Evolutionary conservation across 2,329 filamentous ascomycete genomes (phyloP), one percentile per base, ranked within the genome.

Genomic region (Fusarium brevicatenulatum): DNA sequence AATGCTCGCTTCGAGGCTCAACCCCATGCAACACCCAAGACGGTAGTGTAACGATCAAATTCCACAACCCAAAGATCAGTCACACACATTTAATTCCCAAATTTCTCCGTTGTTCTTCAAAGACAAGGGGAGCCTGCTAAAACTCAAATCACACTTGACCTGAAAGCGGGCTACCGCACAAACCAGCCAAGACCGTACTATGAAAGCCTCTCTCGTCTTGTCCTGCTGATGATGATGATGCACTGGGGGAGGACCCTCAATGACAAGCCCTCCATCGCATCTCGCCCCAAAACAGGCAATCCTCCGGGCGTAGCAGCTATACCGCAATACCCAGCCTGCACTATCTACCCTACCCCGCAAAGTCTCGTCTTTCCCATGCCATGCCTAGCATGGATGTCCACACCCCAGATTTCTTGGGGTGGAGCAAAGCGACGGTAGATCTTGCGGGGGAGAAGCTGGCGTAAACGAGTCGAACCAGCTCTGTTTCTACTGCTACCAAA

Each of bases 211-310:
- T 28, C 28, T 66, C 5, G 12, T 34, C 50, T 40, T 60, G 62
- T 46, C 57, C 66, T 69, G 65, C 66, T 69, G 66, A 69, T 69
- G 65, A 65, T 69, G 66, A 69, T 69, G 66, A 65, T 69, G n/a
- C 30, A 52, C 49, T 36, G n/a, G 49, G 30, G 49, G 30, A 32
- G 36, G 18, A 25, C 47, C 36, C 50, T 69, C 42, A 69, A 60
- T 69, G 66, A 54, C 32, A 52, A 47, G 61, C 68, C 64, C 70
- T 66, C 70, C 72, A 68, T 77, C 75, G 75, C 73, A 53, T 70
- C 70, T 75, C 63, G 47, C 42, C 57, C 76, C 70, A 43, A 72
- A 75, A 73, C 44, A 59, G 76, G 76, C 66, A 77, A 50, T 75
- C 47, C 72, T 68, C 75, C 75, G 73, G 46, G 37, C 54, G 30